phyloP scores from a whole-genome alignment of 2,329 filamentous ascomycete genomes.

The Diplodia intermedia region DNA sequence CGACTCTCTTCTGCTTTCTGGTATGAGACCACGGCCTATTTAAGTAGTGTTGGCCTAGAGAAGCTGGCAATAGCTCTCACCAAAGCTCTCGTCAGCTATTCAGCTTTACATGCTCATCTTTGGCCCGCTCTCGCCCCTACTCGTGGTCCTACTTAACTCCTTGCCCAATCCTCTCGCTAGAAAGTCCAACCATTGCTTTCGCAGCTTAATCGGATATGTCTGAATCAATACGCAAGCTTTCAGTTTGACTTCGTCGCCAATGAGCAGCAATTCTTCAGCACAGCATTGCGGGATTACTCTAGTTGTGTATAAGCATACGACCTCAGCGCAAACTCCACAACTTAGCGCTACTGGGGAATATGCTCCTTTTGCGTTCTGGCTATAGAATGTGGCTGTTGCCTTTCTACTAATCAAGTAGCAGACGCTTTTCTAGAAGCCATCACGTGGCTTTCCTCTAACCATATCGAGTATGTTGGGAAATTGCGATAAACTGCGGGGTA shows the following conservation, averaged over 20 bases:
- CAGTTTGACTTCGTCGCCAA: neutral
- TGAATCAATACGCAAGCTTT: neutral
- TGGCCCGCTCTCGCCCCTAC: neutral
- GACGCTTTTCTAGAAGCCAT: neutral
- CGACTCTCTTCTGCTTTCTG: too few species aligned
- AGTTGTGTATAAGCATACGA: too few species aligned
- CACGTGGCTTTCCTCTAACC: conserved; percentile 1
- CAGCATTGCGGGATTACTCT: neutral
- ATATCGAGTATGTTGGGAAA: neutral
- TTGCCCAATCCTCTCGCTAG: neutral
- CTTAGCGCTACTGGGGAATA: neutral
- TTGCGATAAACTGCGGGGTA: conserved; percentile 2
- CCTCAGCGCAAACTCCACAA: neutral
- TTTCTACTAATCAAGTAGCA: neutral
- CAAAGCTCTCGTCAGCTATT: neutral
- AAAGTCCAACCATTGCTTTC: neutral
- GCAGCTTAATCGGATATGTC: neutral
- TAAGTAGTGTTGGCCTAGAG: too few species aligned
- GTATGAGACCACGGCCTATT: too few species aligned
- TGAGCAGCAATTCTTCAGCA: neutral
- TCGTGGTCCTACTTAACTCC: neutral
- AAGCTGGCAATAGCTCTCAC: too few species aligned
- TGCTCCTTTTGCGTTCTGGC: neutral
- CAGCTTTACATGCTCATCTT: neutral
- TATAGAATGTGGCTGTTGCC: too few species aligned